Evolutionary conservation across 1,284 basidiomycete genomes (phyloP).

Genomic region (Ganoderma meredithae): DNA sequence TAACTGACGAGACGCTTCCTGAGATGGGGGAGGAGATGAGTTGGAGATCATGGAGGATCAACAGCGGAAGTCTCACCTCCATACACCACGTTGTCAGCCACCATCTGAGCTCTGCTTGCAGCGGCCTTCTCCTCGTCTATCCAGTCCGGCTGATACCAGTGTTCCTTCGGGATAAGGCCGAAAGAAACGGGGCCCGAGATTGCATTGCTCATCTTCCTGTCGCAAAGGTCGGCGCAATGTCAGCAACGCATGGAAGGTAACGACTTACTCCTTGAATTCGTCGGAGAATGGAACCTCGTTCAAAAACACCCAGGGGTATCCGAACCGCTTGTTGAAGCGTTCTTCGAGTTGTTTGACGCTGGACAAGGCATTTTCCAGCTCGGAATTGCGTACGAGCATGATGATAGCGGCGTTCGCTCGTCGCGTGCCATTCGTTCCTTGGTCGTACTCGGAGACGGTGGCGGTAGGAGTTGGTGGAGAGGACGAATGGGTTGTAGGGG

Average conservation of each 20-base stretch:
- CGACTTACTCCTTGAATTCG: constrained; percentile 67
- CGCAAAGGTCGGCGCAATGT: neutral
- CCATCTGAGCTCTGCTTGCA: constrained; percentile 74
- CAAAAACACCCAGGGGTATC: constrained; percentile 79
- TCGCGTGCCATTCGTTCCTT: constrained; percentile 19
- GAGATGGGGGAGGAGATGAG: constrained; percentile 44
- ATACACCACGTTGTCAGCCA: constrained; percentile 82
- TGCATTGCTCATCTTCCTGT: constrained; percentile 49
- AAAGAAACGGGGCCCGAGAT: constrained; percentile 49
- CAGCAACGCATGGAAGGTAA: neutral
- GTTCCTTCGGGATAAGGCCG: constrained; percentile 59
- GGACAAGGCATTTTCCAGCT: constrained; percentile 65
- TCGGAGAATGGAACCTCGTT: constrained; percentile 77
- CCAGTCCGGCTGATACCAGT: constrained; percentile 89
- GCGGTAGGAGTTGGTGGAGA: neutral
- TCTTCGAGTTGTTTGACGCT: constrained; percentile 67
- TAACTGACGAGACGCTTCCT: constrained; percentile 34
- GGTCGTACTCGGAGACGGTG: constrained; percentile 17
- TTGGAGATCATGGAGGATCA: constrained; percentile 35
- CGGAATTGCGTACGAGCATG: constrained; percentile 73
- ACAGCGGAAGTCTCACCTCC: constrained; percentile 58
- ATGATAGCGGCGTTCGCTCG: constrained; percentile 45
- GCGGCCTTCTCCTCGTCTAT: constrained; percentile 83
- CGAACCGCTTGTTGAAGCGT: constrained; percentile 69
- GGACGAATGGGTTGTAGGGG: constrained; percentile 18